These are phyloP conservation scores for Kalmanozyma brasiliensis DNA, from an alignment of 1,284 basidiomycete species.

Conservation along the genomic window DNA sequence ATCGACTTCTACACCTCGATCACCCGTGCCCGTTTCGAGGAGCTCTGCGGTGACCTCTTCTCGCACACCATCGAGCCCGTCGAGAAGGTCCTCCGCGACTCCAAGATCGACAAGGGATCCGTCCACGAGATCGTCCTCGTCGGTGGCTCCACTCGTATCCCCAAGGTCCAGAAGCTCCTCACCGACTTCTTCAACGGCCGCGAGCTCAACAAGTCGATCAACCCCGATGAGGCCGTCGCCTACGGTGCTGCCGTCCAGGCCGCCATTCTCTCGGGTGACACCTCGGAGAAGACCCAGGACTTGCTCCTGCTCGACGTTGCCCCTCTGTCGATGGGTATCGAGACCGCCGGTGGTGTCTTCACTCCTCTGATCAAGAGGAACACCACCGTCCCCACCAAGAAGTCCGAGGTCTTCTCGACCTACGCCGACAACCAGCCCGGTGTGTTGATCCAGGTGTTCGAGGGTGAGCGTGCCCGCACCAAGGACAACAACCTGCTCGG, in stretches of 20 bases:
- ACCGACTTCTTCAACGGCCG: slow-evolving; percentile 96
- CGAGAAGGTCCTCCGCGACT: slow-evolving; percentile 97
- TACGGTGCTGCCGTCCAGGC: slow-evolving; percentile 99
- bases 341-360: slow-evolving; percentile 99
- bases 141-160: slow-evolving; percentile 98
- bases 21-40: slow-evolving; percentile 98
- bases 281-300: slow-evolving; percentile 97
- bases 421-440: slow-evolving; percentile 99
- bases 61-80: slow-evolving; percentile 95
- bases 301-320: slow-evolving; percentile 96
- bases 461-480: slow-evolving; percentile 98
- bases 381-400: slow-evolving; percentile 98
- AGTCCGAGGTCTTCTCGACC: slow-evolving; percentile 98
- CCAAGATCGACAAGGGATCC: slow-evolving; percentile 90
- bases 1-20: slow-evolving; percentile 98
- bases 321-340: slow-evolving; percentile 93
- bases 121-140: slow-evolving; percentile 98
- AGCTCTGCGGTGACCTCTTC: slow-evolving; percentile 97
- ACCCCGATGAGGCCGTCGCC: slow-evolving; percentile 99
- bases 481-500: slow-evolving; percentile 99
- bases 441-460: slow-evolving; percentile 98
- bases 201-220: slow-evolving; percentile 77
- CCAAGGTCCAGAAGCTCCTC: slow-evolving; percentile 95
- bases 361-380: slow-evolving; percentile 97
- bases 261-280: slow-evolving; percentile 96